Evolutionary conservation across 306 rosid genomes (phyloP), one percentile per base, ranked within the genome.

Genomic region (Malus asiatica): DNA sequence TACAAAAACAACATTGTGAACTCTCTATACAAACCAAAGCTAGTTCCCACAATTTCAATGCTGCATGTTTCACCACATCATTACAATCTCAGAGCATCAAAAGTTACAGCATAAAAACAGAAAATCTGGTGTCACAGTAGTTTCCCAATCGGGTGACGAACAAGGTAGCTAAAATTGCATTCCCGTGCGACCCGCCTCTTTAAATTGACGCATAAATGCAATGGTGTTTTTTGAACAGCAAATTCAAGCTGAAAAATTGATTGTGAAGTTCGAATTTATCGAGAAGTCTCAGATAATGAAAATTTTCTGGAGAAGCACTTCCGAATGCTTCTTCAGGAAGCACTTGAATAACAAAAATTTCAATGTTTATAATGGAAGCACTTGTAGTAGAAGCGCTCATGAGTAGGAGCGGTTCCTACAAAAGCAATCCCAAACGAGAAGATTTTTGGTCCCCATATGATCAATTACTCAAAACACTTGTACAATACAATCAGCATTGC

Each of bases 381-480:
- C 8, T 51, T 51, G 6, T 51, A 51, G 8, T 6, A 16, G 19
- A 51, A 51, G 55, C 20, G 55, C 20, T 42, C 12, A 42, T 42
- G 45, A 42, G 12, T 12, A 10, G 12, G 45, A 51, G 55, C 20
- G 55, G 20, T 51, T 51, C 55, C 55, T 2, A 16, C 8, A 5
- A 5, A 51, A 15, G 55, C 55, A 51, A 5, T 11, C 64, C 64
- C 64, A 15, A 51, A 51, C 20, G 55, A 42, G 45, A 42, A 9
- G 12, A 42, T 42, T 58, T 72, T 58, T 9, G 15, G 42, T 20
- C 29, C 42, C 63, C 19, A 29, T 42, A 42, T 38, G 5, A 33
- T 65, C 30, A 33, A 51, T 16, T 12, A 60, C 42, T 79, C 79
- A 19, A 66, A 80, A 57, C 70, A 29, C 77, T 68, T 67, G 25